Conservation (phyloP, 768 basidiomycete species). For the Tricholoma matsutake region DNA sequence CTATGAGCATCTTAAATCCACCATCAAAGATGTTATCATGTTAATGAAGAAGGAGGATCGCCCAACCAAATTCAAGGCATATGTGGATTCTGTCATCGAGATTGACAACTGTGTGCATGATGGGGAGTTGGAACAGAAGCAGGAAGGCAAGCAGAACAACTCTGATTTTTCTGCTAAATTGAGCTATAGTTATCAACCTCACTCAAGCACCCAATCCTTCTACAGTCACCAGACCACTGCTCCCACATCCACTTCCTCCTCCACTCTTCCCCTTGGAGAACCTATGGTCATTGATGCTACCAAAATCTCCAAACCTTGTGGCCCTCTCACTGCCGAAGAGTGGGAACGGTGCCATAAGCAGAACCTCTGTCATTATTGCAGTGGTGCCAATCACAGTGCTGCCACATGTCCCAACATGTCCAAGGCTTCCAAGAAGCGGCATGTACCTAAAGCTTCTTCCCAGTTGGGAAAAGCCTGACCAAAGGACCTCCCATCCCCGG, state of each 20-base stretch:
- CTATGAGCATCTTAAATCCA: too few relatives aligned
- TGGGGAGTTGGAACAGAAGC: too few relatives aligned
- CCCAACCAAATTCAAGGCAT: neutral
- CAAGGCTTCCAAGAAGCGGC: neutral
- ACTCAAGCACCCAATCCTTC: neutral
- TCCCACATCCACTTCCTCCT: neutral
- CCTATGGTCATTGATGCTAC: neutral
- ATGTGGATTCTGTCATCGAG: too few relatives aligned
- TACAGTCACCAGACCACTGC: neutral
- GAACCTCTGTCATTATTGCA: neutral
- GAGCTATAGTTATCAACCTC: neutral
- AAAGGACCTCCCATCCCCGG: too few relatives aligned
- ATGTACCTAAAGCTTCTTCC: neutral
- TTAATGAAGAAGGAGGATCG: neutral
- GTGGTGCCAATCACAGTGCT: neutral
- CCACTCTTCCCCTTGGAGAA: neutral
- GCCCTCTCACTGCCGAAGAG: neutral
- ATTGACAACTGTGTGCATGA: too few relatives aligned
- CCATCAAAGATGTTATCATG: neutral
- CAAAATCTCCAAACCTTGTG: neutral
- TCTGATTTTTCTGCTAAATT: neutral
- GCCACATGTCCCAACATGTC: neutral
- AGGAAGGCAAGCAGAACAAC: too few relatives aligned
- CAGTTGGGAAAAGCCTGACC: too few relatives aligned
- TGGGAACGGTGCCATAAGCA: neutral